Conservation (phyloP, 2,329 filamentous ascomycete species). For the Colletotrichum falcatum region DNA sequence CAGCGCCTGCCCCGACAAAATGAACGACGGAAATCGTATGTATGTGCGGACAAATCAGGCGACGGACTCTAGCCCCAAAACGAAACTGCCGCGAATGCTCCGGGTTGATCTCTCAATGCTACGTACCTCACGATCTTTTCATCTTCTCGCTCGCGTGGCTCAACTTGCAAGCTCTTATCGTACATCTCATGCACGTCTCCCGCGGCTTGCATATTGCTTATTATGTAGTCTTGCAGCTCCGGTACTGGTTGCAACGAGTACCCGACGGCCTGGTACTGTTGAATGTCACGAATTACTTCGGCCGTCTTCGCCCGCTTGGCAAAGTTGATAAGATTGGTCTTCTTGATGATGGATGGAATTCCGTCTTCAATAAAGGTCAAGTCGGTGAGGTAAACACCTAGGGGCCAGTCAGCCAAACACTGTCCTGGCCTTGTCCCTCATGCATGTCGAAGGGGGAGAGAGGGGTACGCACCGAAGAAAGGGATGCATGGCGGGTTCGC, state of each 20-base stretch:
- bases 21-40: neutral
- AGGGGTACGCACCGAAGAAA: conserved; percentile 81
- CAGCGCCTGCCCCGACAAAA: neutral
- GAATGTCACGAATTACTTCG: conserved; percentile 97
- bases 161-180: conserved; percentile 92
- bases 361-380: conserved; percentile 98
- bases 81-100: conserved; percentile 43
- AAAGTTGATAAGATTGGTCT: conserved; percentile 97
- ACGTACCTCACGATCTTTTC: conserved; percentile 99
- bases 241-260: conserved; percentile 90
- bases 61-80: conserved; percentile 38
- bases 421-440: neutral
- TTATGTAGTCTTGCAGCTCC: conserved; percentile 95
- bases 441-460: neutral
- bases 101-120: conserved; percentile 46
- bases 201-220: conserved; percentile 95
- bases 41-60: conserved; percentile 27
- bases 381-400: conserved; percentile 96
- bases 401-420: conserved; percentile 3
- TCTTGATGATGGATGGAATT: conserved; percentile 95
- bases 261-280: conserved; percentile 98
- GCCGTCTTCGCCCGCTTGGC: conserved; percentile 98
- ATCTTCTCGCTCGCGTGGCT: conserved; percentile 95
- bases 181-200: conserved; percentile 99
- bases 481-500: conserved; percentile 98